Evolutionary conservation across 805 yeast species (phyloP).

Genomic region (Torulaspora microellipsoides): DNA sequence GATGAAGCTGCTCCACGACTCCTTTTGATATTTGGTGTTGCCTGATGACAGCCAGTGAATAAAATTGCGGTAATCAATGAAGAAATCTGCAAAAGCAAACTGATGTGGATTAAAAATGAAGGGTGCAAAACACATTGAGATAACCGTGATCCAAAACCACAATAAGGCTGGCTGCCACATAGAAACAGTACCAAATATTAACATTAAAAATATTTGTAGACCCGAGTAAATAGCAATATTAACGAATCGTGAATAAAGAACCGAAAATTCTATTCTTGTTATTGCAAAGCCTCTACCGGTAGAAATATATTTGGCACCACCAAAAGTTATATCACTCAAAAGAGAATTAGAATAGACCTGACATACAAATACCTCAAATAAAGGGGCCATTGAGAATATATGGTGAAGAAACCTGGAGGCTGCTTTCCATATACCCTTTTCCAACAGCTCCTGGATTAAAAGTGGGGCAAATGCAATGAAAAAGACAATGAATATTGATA

Average conservation of each 20-base stretch:
- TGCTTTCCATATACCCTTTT: slow-evolving; percentile 79
- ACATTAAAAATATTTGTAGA: slow-evolving; percentile 57
- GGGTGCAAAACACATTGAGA: slow-evolving; percentile 65
- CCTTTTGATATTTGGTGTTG: slow-evolving; percentile 56
- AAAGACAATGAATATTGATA: slow-evolving; percentile 88
- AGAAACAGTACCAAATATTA: slow-evolving; percentile 70
- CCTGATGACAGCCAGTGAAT: slow-evolving; percentile 81
- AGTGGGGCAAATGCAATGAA: slow-evolving; percentile 88
- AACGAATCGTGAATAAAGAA: slow-evolving; percentile 72
- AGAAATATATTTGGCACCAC: slow-evolving; percentile 88
- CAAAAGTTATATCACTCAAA: slow-evolving; percentile 71
- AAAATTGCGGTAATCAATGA: slow-evolving; percentile 59
- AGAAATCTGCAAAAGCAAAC: slow-evolving; percentile 62
- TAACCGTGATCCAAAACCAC: slow-evolving; percentile 70
- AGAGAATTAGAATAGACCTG: slow-evolving; percentile 84
- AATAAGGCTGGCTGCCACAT: slow-evolving; percentile 75
- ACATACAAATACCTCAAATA: slow-evolving; percentile 93
- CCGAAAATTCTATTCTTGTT: slow-evolving; percentile 66
- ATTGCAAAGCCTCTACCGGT: slow-evolving; percentile 96
- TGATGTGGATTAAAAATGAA: slow-evolving; percentile 76
- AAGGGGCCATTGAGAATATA: slow-evolving; percentile 75
- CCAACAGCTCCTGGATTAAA: slow-evolving; percentile 80
- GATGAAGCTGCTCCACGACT: slow-evolving; percentile 77
- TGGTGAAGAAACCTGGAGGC: slow-evolving; percentile 66
- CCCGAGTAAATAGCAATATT: slow-evolving; percentile 76